Evolutionary conservation across 768 basidiomycete genomes (phyloP).

Genomic region (Leccinellum albellum): DNA sequence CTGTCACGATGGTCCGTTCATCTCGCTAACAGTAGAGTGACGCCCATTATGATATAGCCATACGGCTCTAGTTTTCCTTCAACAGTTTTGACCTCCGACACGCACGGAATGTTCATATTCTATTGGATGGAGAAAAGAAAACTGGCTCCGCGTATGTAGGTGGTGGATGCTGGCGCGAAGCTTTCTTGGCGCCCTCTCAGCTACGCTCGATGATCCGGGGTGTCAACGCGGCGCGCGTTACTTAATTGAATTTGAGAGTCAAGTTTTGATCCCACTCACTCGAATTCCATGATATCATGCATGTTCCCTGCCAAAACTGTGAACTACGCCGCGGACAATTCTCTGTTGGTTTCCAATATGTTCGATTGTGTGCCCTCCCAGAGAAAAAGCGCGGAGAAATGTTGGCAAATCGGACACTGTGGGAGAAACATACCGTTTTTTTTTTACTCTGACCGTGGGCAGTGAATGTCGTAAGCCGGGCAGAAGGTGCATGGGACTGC

Average conservation of each 20-base stretch:
- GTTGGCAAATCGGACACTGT: background rate
- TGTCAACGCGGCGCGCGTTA: background rate
- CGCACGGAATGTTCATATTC: background rate
- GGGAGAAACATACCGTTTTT: constrained; percentile 3
- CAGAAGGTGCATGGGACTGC: background rate
- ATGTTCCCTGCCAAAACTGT: background rate
- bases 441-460: background rate
- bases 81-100: background rate
- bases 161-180: constrained; percentile 18
- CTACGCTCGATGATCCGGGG: too few relatives aligned
- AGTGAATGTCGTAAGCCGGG: constrained; percentile 1
- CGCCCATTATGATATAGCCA: constrained; percentile 7
- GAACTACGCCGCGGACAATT: constrained; percentile 17
- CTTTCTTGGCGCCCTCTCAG: background rate
- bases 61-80: background rate
- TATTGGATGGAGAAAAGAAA: background rate
- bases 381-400: background rate
- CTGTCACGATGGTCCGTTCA: background rate
- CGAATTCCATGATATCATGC: background rate
- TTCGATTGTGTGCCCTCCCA: background rate
- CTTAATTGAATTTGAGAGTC: background rate
- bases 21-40: constrained; percentile 13
- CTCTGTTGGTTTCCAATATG: background rate
- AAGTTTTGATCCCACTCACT: background rate
- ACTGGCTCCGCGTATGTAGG: background rate